These are phyloP conservation scores for Xylaria sp. DNA, from an alignment of 2,329 filamentous ascomycete species.

Conservation along the genomic window DNA sequence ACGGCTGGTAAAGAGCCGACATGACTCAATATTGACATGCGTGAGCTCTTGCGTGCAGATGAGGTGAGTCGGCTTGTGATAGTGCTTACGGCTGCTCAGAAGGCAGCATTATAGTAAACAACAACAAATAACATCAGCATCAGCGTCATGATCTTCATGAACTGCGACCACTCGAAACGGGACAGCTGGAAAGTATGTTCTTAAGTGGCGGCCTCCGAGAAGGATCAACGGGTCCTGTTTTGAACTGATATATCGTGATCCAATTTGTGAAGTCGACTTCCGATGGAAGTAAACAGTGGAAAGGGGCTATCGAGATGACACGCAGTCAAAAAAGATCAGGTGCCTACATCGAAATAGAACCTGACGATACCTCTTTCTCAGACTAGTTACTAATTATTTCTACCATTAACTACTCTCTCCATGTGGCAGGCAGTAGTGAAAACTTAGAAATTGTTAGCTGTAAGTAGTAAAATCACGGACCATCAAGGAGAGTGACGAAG, in stretches of 20 bases:
- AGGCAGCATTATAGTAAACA: slow-evolving; percentile 10
- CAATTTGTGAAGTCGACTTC: not conserved
- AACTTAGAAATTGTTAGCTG: slow-evolving; percentile 11
- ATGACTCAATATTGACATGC: slow-evolving; percentile 19
- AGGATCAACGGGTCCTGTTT: slow-evolving; percentile 17
- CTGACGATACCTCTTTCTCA: slow-evolving; percentile 9
- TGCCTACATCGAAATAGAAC: slow-evolving; percentile 36
- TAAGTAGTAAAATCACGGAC: slow-evolving; percentile 18
- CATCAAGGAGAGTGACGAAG: not conserved
- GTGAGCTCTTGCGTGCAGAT: slow-evolving; percentile 21
- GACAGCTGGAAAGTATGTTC: slow-evolving; percentile 16
- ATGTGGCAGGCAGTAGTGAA: slow-evolving; percentile 5
- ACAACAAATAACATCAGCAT: slow-evolving; percentile 3
- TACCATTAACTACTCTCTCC: slow-evolving; percentile 18
- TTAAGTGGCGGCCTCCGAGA: slow-evolving; percentile 20
- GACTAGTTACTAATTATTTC: not conserved
- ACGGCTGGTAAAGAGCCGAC: slow-evolving; percentile 16
- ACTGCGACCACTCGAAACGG: slow-evolving; percentile 15
- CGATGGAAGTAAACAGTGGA: slow-evolving; percentile 20
- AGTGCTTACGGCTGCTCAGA: slow-evolving; percentile 27
- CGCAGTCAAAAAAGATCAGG: slow-evolving; percentile 49
- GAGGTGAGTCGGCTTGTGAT: slow-evolving; percentile 16
- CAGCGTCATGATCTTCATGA: not conserved
- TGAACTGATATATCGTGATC: slow-evolving; percentile 5
- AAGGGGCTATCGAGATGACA: slow-evolving; percentile 48